Percentiles rank a stretch among this genome's conserved stretches.
phyloP scores from a whole-genome alignment of 768 basidiomycete genomes.

The Lactarius indigo region DNA sequence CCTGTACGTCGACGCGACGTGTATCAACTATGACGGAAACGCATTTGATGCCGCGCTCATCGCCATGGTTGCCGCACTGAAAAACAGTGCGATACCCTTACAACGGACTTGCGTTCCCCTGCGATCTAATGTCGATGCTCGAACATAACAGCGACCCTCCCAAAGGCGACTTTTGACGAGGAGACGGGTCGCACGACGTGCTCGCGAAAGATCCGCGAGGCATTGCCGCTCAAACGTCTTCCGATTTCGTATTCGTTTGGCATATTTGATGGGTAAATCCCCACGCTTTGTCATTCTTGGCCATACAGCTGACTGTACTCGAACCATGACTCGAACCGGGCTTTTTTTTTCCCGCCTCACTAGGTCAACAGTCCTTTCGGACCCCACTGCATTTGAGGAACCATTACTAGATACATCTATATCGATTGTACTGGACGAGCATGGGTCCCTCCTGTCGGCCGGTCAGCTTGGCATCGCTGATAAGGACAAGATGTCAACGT shows the following conservation, averaged over 20 bases:
- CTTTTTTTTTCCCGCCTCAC: not conserved
- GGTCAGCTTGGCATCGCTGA: conserved; percentile 52
- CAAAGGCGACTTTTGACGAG: conserved; percentile 66
- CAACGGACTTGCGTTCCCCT: not conserved
- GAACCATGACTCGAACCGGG: not conserved
- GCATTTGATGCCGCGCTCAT: conserved; percentile 86
- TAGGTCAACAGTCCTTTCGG: conserved; percentile 67
- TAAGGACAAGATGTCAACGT: conserved; percentile 35
- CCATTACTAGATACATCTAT: conserved; percentile 73
- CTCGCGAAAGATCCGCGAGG: conserved; percentile 44
- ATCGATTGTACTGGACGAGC: conserved; percentile 55
- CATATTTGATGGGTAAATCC: conserved; percentile 71
- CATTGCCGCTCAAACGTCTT: conserved; percentile 45
- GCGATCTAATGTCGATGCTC: not conserved
- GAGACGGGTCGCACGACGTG: conserved; percentile 63
- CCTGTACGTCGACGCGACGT: conserved; percentile 91
- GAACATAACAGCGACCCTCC: conserved; percentile 53
- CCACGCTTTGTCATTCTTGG: not conserved
- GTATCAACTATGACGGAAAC: conserved; percentile 98
- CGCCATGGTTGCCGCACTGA: conserved; percentile 82
- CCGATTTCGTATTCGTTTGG: conserved; percentile 68
- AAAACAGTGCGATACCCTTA: conserved; percentile 61
- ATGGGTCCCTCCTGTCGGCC: conserved; percentile 46
- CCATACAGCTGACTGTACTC: not conserved
- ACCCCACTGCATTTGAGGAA: conserved; percentile 90